Conservation (phyloP, 805 yeast genomes). For the Myxozyma geophila region DNA sequence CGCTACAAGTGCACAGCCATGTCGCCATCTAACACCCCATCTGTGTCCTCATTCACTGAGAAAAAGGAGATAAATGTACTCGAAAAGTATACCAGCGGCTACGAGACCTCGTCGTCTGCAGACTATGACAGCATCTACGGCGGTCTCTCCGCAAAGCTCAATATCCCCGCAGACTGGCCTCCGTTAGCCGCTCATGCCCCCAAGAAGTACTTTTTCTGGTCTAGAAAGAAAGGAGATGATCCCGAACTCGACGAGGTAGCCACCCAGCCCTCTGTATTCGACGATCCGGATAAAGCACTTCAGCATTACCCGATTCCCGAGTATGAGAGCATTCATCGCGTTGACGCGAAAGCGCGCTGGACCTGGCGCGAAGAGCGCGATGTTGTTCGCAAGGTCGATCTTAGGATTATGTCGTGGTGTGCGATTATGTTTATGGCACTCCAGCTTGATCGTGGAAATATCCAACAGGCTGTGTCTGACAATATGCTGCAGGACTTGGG, state of each 20-base stretch:
- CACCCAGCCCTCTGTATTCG: slow-evolving; percentile 36
- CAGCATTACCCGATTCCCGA: slow-evolving; percentile 20
- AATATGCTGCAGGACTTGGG: slow-evolving; percentile 56
- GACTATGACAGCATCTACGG: slow-evolving; percentile 2
- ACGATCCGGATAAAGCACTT: slow-evolving; percentile 34
- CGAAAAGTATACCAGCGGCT: not conserved
- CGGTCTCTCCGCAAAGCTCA: slow-evolving; percentile 16
- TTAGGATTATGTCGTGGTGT: slow-evolving; percentile 58
- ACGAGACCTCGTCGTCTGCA: not conserved
- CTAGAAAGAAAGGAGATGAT: not conserved
- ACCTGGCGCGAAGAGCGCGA: slow-evolving; percentile 55
- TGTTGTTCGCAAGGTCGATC: slow-evolving; percentile 57
- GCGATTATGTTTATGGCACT: slow-evolving; percentile 61
- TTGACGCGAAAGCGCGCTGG: slow-evolving; percentile 67
- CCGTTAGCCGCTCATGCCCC: slow-evolving; percentile 26
- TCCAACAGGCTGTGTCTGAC: slow-evolving; percentile 60
- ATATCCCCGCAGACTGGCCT: slow-evolving; percentile 34
- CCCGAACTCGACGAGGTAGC: slow-evolving; percentile 28
- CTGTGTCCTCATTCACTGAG: not conserved
- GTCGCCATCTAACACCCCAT: too few species aligned
- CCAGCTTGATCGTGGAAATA: slow-evolving; percentile 61
- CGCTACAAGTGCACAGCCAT: too few species aligned
- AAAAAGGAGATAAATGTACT: not conserved
- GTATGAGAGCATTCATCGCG: slow-evolving; percentile 45
- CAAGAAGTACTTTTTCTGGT: slow-evolving; percentile 28